Evolutionary conservation across 2,329 filamentous ascomycete species (phyloP).

Genomic region (Furcasterigmium sp.): DNA sequence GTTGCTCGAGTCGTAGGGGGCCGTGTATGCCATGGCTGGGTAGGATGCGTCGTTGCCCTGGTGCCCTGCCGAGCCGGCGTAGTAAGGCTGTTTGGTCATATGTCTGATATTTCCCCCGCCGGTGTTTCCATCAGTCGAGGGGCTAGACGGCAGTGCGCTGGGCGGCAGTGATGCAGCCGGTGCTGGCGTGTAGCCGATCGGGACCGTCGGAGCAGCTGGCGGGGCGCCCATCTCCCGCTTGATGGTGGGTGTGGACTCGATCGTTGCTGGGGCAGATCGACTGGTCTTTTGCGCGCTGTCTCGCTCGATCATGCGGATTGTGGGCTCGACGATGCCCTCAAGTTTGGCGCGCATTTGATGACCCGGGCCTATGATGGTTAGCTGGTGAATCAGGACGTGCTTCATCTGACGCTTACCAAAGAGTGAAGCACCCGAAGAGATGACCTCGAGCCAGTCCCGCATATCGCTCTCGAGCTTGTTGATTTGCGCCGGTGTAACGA

Average conservation of each 20-base stretch:
- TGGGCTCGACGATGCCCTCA: slow-evolving; percentile 42
- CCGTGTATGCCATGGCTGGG: slow-evolving; percentile 21
- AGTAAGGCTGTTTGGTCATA: slow-evolving; percentile 22
- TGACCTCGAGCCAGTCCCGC: slow-evolving; percentile 62
- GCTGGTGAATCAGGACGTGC: too few relatives aligned
- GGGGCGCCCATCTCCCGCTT: slow-evolving; percentile 7
- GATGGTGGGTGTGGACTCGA: slow-evolving; percentile 2
- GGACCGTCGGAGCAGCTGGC: slow-evolving; percentile 2
- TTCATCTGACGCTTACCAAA: slow-evolving; percentile 58
- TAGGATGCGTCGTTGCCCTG: slow-evolving; percentile 20
- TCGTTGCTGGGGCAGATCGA: not conserved
- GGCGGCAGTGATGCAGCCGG: too few relatives aligned
- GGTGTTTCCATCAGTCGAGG: not conserved
- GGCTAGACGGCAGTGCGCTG: not conserved
- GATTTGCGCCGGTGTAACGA: slow-evolving; percentile 54
- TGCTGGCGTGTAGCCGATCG: not conserved
- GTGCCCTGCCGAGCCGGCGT: slow-evolving; percentile 16
- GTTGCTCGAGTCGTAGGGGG: slow-evolving; percentile 5
- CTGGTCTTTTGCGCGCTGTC: slow-evolving; percentile 35
- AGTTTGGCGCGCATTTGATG: slow-evolving; percentile 38
- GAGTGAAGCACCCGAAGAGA: slow-evolving; percentile 61
- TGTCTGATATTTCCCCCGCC: slow-evolving; percentile 5
- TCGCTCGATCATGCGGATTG: slow-evolving; percentile 46
- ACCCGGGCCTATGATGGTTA: slow-evolving; percentile 33
- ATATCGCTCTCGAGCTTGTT: slow-evolving; percentile 60